These are phyloP conservation scores for Solanum stenotomum DNA, from an alignment of 257 asterid species.

Conservation along the genomic window DNA sequence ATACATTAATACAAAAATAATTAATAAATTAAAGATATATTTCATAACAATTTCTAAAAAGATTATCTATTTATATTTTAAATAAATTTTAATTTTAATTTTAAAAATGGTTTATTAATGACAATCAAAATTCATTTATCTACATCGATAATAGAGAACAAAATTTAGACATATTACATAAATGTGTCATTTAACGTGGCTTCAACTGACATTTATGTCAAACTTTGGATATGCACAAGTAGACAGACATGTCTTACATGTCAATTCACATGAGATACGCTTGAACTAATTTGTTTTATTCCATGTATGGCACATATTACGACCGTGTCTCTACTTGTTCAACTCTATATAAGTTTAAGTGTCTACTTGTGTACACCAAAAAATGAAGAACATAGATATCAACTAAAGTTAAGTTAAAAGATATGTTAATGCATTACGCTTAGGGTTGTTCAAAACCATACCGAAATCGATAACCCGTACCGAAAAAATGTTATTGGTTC, in stretches of 20 bases:
- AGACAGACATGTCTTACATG: background rate
- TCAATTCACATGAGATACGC: no score
- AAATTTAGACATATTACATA: background rate
- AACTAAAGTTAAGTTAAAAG: no score
- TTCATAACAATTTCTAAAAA: background rate
- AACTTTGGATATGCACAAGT: background rate
- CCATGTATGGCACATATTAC: no score
- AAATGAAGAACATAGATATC: background rate
- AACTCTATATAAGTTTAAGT: background rate
- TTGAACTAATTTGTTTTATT: no score
- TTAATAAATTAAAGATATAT: background rate
- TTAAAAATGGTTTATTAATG: background rate
- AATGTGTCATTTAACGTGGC: background rate
- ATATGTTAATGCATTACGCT: background rate
- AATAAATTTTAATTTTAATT: no score
- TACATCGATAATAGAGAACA: background rate
- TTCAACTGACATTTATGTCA: background rate
- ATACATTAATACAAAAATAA: no score
- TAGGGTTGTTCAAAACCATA: no score
- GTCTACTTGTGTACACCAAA: background rate
- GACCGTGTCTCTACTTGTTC: background rate
- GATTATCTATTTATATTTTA: no score
- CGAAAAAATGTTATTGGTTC: no score
- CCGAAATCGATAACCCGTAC: no score
- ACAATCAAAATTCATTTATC: background rate